These are phyloP conservation scores for Oryza australiensis DNA, from an alignment of 176 grass and related monocot species.

Conservation along the genomic window DNA sequence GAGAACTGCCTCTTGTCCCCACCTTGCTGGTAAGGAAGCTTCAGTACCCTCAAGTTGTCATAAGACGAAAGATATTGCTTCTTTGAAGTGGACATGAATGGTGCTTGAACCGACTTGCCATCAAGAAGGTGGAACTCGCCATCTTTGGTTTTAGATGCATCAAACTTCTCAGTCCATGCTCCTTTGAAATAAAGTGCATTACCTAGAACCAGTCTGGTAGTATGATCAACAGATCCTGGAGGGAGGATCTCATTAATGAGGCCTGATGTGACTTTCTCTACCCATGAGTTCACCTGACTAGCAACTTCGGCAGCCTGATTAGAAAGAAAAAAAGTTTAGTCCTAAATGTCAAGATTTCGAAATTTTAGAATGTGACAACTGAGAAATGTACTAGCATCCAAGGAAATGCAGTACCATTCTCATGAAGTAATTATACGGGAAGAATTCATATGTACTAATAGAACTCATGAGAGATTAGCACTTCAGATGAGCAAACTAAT, in stretches of 20 bases:
- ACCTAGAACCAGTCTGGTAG: conserved; percentile 64
- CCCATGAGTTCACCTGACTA: conserved; percentile 76
- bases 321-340: conserved; percentile 8
- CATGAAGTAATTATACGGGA: background rate
- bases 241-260: conserved; percentile 71
- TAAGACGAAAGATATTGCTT: conserved; percentile 52
- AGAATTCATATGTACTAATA: background rate
- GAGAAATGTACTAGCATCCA: background rate
- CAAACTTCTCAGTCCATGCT: conserved; percentile 72
- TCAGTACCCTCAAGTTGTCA: conserved; percentile 60
- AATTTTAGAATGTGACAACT: background rate
- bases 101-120: conserved; percentile 55
- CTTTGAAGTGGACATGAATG: conserved; percentile 65
- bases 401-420: background rate
- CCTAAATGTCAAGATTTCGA: background rate
- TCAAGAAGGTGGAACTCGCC: conserved; percentile 59
- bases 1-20: conserved; percentile 71
- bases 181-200: conserved; percentile 90
- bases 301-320: conserved; percentile 57
- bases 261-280: conserved; percentile 56
- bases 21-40: conserved; percentile 70
- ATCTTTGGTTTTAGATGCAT: conserved; percentile 56
- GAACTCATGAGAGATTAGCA: background rate
- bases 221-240: conserved; percentile 45
- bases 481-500: background rate